Evolutionary conservation across 2,329 filamentous ascomycete species (phyloP).

Genomic region (Polychaeton citri): DNA sequence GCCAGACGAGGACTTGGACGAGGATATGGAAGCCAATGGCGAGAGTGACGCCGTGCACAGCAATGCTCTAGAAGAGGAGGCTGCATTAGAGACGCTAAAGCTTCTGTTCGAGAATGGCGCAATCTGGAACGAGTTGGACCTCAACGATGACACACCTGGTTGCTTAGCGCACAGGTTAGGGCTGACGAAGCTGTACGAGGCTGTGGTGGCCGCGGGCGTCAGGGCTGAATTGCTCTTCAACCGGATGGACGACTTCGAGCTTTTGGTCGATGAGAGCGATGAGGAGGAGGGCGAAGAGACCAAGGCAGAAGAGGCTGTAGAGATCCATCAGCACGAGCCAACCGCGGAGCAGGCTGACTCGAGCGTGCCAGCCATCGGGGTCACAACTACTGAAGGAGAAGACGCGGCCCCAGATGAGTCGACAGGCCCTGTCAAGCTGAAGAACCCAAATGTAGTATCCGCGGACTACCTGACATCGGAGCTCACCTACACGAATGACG

Average conservation of each 20-base stretch:
- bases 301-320: slow-evolving; percentile 3
- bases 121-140: slow-evolving; percentile 94
- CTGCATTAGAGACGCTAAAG: slow-evolving; percentile 54
- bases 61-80: slow-evolving; percentile 34
- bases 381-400: slow-evolving; percentile 14
- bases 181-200: slow-evolving; percentile 57
- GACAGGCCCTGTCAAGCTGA: slow-evolving; percentile 6
- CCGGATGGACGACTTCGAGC: slow-evolving; percentile 69
- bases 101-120: slow-evolving; percentile 76
- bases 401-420: slow-evolving; percentile 11
- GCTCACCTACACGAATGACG: slow-evolving; percentile 34
- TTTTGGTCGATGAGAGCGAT: slow-evolving; percentile 47
- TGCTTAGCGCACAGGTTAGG: slow-evolving; percentile 65
- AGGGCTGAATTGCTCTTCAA: slow-evolving; percentile 78
- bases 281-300: slow-evolving; percentile 25
- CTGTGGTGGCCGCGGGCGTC: slow-evolving; percentile 81
- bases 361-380: slow-evolving; percentile 12
- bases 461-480: slow-evolving; percentile 35
- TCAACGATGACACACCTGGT: slow-evolving; percentile 77
- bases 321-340: slow-evolving; percentile 2
- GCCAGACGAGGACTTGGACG: slow-evolving; percentile 21
- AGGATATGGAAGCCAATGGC: slow-evolving; percentile 14
- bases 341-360: slow-evolving; percentile 5
- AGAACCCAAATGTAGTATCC: slow-evolving; percentile 28
- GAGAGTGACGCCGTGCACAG: slow-evolving; percentile 21